Evolutionary conservation across 306 rosid genomes (phyloP), one percentile per base, ranked within the genome.

Genomic region (Herpetospermum pedunculosum): DNA sequence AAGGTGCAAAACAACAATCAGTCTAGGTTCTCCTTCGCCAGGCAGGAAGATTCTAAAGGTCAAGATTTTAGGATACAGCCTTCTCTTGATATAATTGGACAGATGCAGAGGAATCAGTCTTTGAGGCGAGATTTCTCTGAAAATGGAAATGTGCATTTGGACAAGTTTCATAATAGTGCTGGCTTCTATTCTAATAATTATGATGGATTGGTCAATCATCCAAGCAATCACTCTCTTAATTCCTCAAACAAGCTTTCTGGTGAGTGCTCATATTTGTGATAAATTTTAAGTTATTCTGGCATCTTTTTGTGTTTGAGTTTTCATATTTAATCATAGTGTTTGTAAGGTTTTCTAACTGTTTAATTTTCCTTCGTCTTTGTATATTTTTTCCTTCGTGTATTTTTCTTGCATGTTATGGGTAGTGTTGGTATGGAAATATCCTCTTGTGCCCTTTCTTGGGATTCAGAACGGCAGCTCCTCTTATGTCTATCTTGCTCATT

Each of bases 11-110:
- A 75, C 80, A 90, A 87, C 75, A 88, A 78, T 76, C 98, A 90
- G 81, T 90, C 97, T 41, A 85, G 97, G 68, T 93, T 93, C 64
- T 90, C 96, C 73, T 93, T 93, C 79, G 98, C 98, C 29, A 82
- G 97, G 57, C 96, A 87, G 73, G 97, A 89, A 80, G 96, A 90
- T 57, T 76, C 87, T 65, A 80, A 74, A 75, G 73, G 80, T 75
- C 87, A 77, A 70, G 78, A 74, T 65, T 84, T 80, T 73, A 84
- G 85, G 79, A 60, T 78, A 76, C 88, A 82, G 72, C 81, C 87
- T 29, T 86, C 90, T 65, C 77, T 50, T 70, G 82, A 76, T 80
- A 77, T 72, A 9, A 55, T 43, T 38, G 89, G 82, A 41, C 92
- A 73, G 69, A 47, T 81, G 53, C 85, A 86, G 54, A 83, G 73